A percentile compares a stretch with the other conserved stretches of the same genome.
phyloP scores from a whole-genome alignment of 805 yeast genomes.

The Pichia sporocuriosa region DNA sequence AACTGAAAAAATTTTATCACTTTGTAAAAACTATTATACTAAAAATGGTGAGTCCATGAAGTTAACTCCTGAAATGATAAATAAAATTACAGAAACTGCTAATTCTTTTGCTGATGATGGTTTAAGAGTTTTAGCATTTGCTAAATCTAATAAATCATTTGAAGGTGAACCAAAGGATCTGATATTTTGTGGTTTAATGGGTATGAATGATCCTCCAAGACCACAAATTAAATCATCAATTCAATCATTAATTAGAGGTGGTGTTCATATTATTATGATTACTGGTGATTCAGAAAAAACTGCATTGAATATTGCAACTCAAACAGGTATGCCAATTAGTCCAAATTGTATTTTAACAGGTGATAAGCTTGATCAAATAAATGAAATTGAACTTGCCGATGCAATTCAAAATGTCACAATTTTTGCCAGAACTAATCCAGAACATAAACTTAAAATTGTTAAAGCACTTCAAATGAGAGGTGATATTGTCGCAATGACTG shows the following conservation, averaged over 20 bases:
- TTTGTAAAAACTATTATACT: conserved; percentile 54
- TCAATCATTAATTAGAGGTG: conserved; percentile 74
- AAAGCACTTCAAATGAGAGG: conserved; percentile 86
- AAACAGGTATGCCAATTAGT: conserved; percentile 72
- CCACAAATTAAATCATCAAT: conserved; percentile 75
- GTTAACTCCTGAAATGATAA: conserved; percentile 44
- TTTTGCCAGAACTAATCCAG: conserved; percentile 93
- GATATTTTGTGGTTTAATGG: conserved; percentile 78
- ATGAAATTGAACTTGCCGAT: conserved; percentile 63
- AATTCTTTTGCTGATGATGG: conserved; percentile 72
- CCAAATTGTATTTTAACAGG: conserved; percentile 81
- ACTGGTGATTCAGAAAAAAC: conserved; percentile 92
- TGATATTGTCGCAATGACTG: conserved; percentile 98
- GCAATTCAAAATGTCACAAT: conserved; percentile 79
- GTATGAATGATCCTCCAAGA: conserved; percentile 98
- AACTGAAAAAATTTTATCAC: conserved; percentile 58
- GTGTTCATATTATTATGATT: conserved; percentile 97
- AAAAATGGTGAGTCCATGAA: conserved; percentile 54
- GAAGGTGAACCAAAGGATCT: conserved; percentile 48
- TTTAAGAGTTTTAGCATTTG: conserved; percentile 78
- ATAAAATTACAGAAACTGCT: conserved; percentile 50
- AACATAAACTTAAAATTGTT: conserved; percentile 85
- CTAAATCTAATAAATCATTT: conserved; percentile 40
- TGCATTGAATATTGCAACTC: conserved; percentile 76
- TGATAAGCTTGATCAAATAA: conserved; percentile 67